Percentiles rank a stretch among this genome's conserved stretches.
phyloP scores from a whole-genome alignment of 2,329 filamentous ascomycete genomes.

The Claviceps purpurea region DNA sequence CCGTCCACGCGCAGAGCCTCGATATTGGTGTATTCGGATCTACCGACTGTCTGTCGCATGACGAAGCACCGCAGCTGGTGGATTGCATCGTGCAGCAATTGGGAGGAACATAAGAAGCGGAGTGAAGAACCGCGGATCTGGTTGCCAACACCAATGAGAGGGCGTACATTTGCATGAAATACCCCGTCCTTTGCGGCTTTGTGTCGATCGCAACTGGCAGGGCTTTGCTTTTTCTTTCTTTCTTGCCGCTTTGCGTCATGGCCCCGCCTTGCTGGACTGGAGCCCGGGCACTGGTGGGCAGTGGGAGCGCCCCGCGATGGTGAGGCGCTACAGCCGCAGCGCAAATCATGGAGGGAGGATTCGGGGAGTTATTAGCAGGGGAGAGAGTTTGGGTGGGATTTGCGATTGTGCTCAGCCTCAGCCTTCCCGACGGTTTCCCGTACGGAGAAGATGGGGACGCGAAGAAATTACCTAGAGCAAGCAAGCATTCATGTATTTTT shows the following conservation, averaged over 20 bases:
- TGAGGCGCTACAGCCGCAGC: background rate
- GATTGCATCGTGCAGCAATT: conserved; percentile 13
- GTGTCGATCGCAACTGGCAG: too few relatives aligned
- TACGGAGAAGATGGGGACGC: too few relatives aligned
- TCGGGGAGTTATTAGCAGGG: background rate
- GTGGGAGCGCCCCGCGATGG: background rate
- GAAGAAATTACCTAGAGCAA: too few relatives aligned
- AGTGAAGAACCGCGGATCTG: background rate
- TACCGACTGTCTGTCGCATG: conserved; percentile 11
- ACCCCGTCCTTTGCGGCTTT: too few relatives aligned
- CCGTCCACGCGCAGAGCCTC: conserved; percentile 16
- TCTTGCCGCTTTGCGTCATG: background rate
- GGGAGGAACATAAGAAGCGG: background rate
- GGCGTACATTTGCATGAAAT: too few relatives aligned
- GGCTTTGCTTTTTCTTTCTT: background rate
- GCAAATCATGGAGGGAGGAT: background rate
- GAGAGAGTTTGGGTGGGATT: background rate
- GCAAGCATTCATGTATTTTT: too few relatives aligned
- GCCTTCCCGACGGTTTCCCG: too few relatives aligned
- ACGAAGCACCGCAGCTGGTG: conserved; percentile 15
- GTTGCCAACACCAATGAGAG: too few relatives aligned
- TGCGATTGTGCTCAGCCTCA: background rate
- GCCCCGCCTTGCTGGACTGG: background rate
- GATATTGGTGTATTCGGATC: conserved; percentile 30
- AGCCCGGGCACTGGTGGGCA: background rate